phyloP scores from a whole-genome alignment of 2,329 filamentous ascomycete species.

The Chalaropsis thielavioides region DNA sequence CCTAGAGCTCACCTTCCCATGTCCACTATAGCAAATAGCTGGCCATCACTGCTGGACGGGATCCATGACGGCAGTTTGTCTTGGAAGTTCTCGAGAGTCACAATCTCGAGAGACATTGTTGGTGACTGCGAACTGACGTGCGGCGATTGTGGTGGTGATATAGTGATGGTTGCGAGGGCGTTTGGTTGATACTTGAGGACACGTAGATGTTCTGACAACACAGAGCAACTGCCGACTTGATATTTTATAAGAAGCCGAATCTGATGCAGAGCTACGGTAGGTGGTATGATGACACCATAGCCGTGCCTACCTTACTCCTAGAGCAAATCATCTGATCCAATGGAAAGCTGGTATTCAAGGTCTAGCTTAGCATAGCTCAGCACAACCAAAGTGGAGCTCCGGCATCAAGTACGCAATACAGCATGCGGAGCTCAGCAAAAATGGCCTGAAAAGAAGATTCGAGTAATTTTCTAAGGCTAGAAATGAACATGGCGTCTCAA shows the following conservation, averaged over 20 bases:
- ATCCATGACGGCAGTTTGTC: constrained; percentile 37
- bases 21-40: constrained; percentile 43
- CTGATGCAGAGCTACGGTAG: neutral
- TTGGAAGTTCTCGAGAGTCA: constrained; percentile 39
- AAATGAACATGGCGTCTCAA: too few species aligned
- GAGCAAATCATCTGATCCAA: neutral
- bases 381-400: neutral
- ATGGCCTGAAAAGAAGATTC: too few species aligned
- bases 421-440: neutral
- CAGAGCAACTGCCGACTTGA: neutral
- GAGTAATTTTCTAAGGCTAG: too few species aligned
- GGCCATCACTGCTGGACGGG: constrained; percentile 29
- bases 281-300: neutral
- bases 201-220: neutral
- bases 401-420: neutral
- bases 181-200: neutral
- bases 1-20: constrained; percentile 38
- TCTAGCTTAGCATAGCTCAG: neutral
- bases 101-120: constrained; percentile 27
- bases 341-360: neutral
- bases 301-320: neutral
- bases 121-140: neutral
- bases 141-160: neutral
- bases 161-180: neutral
- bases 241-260: neutral